Evolutionary conservation across 2,329 filamentous ascomycete genomes (phyloP).

Genomic region (Fusarium bulbicola): DNA sequence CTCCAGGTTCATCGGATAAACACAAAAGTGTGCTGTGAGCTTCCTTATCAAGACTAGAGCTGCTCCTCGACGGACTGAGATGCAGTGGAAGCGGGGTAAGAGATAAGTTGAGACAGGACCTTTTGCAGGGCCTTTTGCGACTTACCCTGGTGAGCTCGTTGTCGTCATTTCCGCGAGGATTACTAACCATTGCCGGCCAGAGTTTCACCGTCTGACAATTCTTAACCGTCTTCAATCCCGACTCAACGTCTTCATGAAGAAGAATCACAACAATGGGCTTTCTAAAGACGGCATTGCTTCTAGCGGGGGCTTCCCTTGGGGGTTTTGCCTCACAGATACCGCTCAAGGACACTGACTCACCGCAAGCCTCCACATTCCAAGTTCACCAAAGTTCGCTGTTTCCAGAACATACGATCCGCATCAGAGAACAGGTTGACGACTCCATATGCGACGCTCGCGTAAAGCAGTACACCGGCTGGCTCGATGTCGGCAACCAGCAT

Average conservation of each 20-base stretch:
- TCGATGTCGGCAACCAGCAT: constrained; percentile 25
- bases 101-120: not conserved
- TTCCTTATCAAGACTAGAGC: constrained; percentile 21
- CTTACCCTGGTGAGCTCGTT: not conserved
- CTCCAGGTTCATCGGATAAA: not conserved
- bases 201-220: not conserved
- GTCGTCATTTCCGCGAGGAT: not conserved
- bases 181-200: not conserved
- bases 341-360: not conserved
- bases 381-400: constrained; percentile 11
- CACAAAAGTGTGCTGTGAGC: not conserved
- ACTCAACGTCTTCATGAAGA: not conserved
- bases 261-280: not conserved
- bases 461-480: constrained; percentile 36
- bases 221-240: not conserved
- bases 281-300: not conserved
- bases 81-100: constrained; percentile 2
- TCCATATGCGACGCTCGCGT: constrained; percentile 30
- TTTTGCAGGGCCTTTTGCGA: not conserved
- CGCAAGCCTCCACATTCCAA: constrained; percentile 1
- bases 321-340: constrained; percentile 5
- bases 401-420: constrained; percentile 28
- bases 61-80: not conserved
- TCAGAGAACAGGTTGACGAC: constrained; percentile 22
- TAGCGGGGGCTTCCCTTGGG: not conserved